These are phyloP conservation scores for Podaxis mareebaensis DNA, from an alignment of 768 basidiomycete genomes.

Conservation along the genomic window DNA sequence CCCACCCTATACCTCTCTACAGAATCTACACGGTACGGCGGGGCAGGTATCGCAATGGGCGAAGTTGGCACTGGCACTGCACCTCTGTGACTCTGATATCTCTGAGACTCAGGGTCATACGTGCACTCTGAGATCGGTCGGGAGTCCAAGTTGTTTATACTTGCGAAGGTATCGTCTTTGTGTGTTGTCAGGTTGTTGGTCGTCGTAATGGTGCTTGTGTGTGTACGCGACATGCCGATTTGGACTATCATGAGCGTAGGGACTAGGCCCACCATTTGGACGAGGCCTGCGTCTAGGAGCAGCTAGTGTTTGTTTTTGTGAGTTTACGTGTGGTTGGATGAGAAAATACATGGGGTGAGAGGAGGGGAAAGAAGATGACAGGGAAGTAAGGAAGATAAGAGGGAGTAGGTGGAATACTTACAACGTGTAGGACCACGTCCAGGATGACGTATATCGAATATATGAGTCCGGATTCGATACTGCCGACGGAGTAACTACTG, in stretches of 20 bases:
- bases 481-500: constrained; percentile 12
- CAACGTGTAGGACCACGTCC: constrained; percentile 12
- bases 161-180: constrained; percentile 10
- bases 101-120: background rate
- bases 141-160: background rate
- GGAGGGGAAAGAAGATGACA: background rate
- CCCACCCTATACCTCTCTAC: constrained; percentile 10
- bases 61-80: background rate
- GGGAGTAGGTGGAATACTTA: background rate
- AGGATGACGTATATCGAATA: constrained; percentile 29
- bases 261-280: constrained; percentile 28
- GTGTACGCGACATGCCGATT: background rate
- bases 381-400: background rate
- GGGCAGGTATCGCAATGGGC: constrained; percentile 8
- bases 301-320: background rate
- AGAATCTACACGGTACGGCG: constrained; percentile 5
- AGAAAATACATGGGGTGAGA: background rate
- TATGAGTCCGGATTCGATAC: constrained; percentile 40
- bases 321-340: background rate
- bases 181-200: constrained; percentile 3
- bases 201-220: background rate
- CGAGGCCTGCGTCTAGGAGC: constrained; percentile 27
- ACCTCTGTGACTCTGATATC: background rate
- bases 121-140: background rate
- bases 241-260: constrained; percentile 16